Conservation (phyloP, 1,284 basidiomycete species). For the Leccinum pallidistipes region DNA sequence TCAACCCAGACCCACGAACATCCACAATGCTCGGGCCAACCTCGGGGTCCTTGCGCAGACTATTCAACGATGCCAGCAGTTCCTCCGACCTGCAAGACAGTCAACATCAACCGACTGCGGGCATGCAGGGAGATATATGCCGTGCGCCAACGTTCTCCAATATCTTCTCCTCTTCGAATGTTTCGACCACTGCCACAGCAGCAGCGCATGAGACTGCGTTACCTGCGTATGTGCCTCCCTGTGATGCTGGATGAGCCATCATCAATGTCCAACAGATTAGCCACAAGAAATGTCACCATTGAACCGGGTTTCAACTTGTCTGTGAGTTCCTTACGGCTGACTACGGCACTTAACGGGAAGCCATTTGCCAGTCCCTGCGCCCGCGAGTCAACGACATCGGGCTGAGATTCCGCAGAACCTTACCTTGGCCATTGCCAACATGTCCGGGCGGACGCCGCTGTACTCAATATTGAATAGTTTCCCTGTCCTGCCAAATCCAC, state of each 20-base stretch:
- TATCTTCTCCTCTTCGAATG: slow-evolving; percentile 75
- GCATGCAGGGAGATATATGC: slow-evolving; percentile 35
- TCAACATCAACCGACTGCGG: slow-evolving; percentile 3
- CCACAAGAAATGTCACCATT: slow-evolving; percentile 51
- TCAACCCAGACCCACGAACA: slow-evolving; percentile 76
- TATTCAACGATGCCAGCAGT: slow-evolving; percentile 62
- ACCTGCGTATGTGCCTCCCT: slow-evolving; percentile 91
- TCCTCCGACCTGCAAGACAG: slow-evolving; percentile 61
- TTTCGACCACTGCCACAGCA: slow-evolving; percentile 78
- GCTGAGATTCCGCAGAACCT: slow-evolving; percentile 1
- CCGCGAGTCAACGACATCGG: slow-evolving; percentile 5
- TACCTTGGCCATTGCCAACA: slow-evolving; percentile 88
- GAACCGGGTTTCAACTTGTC: slow-evolving; percentile 79
- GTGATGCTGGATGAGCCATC: slow-evolving; percentile 8
- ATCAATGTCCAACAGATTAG: neutral
- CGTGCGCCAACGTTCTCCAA: slow-evolving; percentile 77
- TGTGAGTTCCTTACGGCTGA: slow-evolving; percentile 81
- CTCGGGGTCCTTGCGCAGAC: slow-evolving; percentile 51
- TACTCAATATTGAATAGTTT: slow-evolving; percentile 81
- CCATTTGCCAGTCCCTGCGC: slow-evolving; percentile 85
- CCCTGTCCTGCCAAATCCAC: slow-evolving; percentile 90
- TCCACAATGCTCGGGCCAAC: slow-evolving; percentile 66
- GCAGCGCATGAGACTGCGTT: slow-evolving; percentile 91
- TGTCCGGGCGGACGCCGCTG: slow-evolving; percentile 82
- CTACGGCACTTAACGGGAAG: slow-evolving; percentile 89